Evolutionary conservation across 2,329 filamentous ascomycete genomes (phyloP).

Genomic region (Aspergillus piperis): DNA sequence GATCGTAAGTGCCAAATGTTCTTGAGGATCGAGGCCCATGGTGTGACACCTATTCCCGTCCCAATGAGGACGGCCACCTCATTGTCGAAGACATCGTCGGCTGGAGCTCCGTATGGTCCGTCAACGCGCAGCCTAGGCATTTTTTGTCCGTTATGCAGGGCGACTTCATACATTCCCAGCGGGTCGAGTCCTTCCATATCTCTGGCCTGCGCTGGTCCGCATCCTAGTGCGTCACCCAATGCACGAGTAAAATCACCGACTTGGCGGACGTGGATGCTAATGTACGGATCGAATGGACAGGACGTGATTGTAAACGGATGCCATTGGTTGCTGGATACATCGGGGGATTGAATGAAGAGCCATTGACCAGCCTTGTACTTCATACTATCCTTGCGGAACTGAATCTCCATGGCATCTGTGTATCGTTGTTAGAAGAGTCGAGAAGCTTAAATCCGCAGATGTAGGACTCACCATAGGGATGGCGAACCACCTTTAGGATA

Average conservation of each 20-base stretch:
- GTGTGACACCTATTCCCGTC: slow-evolving; percentile 82
- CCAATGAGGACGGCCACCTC: slow-evolving; percentile 77
- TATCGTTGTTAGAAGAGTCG: slow-evolving; percentile 28
- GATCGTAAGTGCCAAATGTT: slow-evolving; percentile 98
- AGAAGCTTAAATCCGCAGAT: too few relatives aligned
- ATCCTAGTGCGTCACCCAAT: slow-evolving; percentile 95
- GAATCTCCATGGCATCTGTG: slow-evolving; percentile 88
- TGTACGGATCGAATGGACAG: slow-evolving; percentile 91
- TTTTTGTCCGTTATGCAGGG: slow-evolving; percentile 84
- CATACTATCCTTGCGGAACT: slow-evolving; percentile 95
- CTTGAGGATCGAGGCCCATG: slow-evolving; percentile 85
- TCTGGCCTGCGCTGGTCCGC: slow-evolving; percentile 81
- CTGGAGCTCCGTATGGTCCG: slow-evolving; percentile 92
- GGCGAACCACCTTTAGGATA: slow-evolving; percentile 90
- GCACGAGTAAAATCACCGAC: slow-evolving; percentile 93
- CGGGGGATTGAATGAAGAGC: slow-evolving; percentile 93
- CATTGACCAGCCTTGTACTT: slow-evolving; percentile 98
- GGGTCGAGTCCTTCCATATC: slow-evolving; percentile 89
- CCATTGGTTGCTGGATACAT: slow-evolving; percentile 88
- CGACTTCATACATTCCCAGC: slow-evolving; percentile 97
- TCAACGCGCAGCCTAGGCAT: slow-evolving; percentile 92
- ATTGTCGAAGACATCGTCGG: slow-evolving; percentile 96
- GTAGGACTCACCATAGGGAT: slow-evolving; percentile 75
- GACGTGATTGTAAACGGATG: slow-evolving; percentile 99
- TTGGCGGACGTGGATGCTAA: slow-evolving; percentile 92